Base-by-base conservation (phyloP, 2,329 filamentous ascomycete genomes). In the Ophiostoma sp. region DNA sequence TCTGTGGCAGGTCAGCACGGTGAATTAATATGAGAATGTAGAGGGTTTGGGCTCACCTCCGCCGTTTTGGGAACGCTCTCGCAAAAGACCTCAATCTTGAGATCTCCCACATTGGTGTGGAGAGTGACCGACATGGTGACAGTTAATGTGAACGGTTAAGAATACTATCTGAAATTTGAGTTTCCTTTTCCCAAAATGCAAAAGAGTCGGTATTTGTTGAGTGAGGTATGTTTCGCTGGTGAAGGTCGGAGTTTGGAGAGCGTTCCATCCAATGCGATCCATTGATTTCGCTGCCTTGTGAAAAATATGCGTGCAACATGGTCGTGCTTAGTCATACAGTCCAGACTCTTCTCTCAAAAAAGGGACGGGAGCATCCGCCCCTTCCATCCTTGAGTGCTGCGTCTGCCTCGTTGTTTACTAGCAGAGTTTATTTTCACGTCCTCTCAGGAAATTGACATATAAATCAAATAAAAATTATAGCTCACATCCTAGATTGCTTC, bases 21-120 rank as follows among this genome's bases (percentile, higher is more conserved):
- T 36, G 61, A 59, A 25, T 28, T 39, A 22, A n/a, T 52, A 15
- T n/a, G 6, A 6, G 12, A 22, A 12, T 25, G 50, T 5, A 9
- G 50, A 7, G n/a, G 17, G 48, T 2, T 3, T 2, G 48, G 50
- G 78, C 84, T 72, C 84, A 92, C 92, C 84, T 97, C 93, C 76
- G 94, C 92, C 0, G 96, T 97, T 82, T 95, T 95, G 75, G 96
- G 96, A 42, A 97, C 94, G 78, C 93, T 91, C 82, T 98, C 94
- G 85, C 95, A 98, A 84, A 98, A 98, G 77, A 99, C 86, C 82
- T 98, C 96, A 78, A 98, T 89, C 84, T 98, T 99, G 81, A 99
- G 87, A 83, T 96, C 92, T 80, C 96, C 96, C 71, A 92, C 88
- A 69, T 91, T 93, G 69, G 96, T 99, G 83, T 98, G 94, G 17